Base-by-base conservation (phyloP, 345 rosid species). In the Populus deltoides region DNA sequence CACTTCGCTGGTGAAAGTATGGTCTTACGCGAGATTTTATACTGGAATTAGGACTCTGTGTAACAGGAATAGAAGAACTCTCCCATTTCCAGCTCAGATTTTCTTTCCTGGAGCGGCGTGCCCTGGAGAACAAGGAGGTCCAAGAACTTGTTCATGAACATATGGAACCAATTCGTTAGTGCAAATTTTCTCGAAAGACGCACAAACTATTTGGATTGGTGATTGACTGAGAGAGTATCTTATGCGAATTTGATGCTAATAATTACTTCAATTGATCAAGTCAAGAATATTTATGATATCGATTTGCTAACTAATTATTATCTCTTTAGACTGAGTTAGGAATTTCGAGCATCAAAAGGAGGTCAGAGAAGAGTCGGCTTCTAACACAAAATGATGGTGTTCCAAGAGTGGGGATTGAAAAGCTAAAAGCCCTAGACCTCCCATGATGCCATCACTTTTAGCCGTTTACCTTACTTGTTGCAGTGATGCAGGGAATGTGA, bases 331-430 rank as follows among this genome's bases (percentile, higher is more conserved):
- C 80, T 68, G 83, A 18, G 18, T 79, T 77, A 6, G 77, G 62
- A 77, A 77, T 18, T 71, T 75, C 27, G 78, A 72, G 81, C 67
- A 62, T 53, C 77, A 59, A 82, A 63, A 66, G 73, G 74, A 73
- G 53, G 17, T 43, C 55, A 66, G 66, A 65, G 8, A 38, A 61
- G 72, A 45, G 81, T 75, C 80, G 85, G 81, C 74, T 88, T 90
- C 85, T 82, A 84, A 77, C 84, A 68, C 83, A 80, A 82, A 92
- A 93, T 92, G 91, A 92, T 93, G 92, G 77, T 86, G 91, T 87
- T 53, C 88, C 86, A 67, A 92, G 86, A 89, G 91, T 88, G 88
- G 92, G 81, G 85, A 59, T 74, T 78, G 80, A 73, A 83, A 89
- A 78, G 86, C 35, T 73, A 74, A 77, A 79, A 59, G 47, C 31